Evolutionary conservation across 2,329 filamentous ascomycete species (phyloP), one percentile per base, ranked within the genome.

Genomic region (Purpureocillium lavendulum): DNA sequence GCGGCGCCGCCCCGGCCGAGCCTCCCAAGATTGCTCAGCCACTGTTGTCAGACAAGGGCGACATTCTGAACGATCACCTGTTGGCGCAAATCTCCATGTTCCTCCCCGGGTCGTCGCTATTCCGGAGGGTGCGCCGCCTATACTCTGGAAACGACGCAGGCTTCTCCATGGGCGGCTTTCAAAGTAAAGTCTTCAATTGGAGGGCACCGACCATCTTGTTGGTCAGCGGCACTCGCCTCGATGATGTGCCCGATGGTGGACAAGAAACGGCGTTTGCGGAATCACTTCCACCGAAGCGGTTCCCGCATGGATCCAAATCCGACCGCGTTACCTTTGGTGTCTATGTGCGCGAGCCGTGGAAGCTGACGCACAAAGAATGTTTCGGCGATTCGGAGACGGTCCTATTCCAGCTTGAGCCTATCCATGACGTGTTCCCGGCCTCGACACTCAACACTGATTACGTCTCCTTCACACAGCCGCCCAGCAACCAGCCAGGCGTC

Each of bases 161-260:
- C 5, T 88, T 87, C 59, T 85, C 81, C 15, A 82, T 87, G 76
- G 82, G 83, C 16, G 82, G 79, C 40, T 87, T 87, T 46, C 80
- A 87, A 54, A 73, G 79, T 15, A 81, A 80, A 49, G 79, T 86
- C 3, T 84, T 87, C 61, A 84, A 87, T 55, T 88, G 84, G 83
- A 70, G 75, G 32, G 82, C 82, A 0, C 84, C 84, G 0, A 86
- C 84, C 0, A 74, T 88, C 14, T 65, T 88, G 10, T 69, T 88
- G 2, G 77, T 87, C 2, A 75, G 75, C 15, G 84, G 84, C 15
- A 75, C 71, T 4, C 70, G 80, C 6, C 65, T 87, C 7, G 57
- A 66, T 2, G 62, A 73, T 15, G 53, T 59, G 31, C 64, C 70
- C 2, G 57, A 61, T 11, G 64, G 69, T 12, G 72, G 75, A 0